Percentiles rank a stretch among this genome's conserved stretches.
Evolutionary conservation across 129 eudicot species (phyloP).

Genomic region (Tagetes patula): DNA sequence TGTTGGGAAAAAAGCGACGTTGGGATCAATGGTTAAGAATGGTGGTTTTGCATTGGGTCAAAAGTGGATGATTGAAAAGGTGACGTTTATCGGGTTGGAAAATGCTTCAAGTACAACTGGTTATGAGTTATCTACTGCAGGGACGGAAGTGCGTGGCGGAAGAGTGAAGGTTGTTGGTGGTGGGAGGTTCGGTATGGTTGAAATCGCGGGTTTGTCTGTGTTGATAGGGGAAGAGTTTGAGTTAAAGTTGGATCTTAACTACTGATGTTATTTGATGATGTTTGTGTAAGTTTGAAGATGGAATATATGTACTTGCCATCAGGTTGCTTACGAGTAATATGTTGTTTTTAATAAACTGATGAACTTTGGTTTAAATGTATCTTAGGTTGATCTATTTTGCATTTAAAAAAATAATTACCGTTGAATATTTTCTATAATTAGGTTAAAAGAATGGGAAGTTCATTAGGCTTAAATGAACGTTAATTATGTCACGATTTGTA

Average conservation of each 20-base stretch:
- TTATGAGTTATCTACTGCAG: background rate
- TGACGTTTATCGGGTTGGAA: slow-evolving; percentile 65
- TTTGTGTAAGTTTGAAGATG: background rate
- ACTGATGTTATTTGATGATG: background rate
- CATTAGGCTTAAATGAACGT: too few species aligned
- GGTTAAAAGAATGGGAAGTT: too few species aligned
- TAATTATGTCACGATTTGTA: too few species aligned
- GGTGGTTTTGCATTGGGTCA: slow-evolving; percentile 48
- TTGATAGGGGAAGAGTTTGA: slow-evolving; percentile 58
- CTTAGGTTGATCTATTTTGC: too few species aligned
- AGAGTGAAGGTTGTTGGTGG: slow-evolving; percentile 25
- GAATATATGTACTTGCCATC: too few species aligned
- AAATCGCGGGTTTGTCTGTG: slow-evolving; percentile 41
- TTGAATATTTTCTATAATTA: too few species aligned
- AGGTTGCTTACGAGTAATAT: too few species aligned
- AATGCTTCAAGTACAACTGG: slow-evolving; percentile 25
- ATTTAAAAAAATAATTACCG: too few species aligned
- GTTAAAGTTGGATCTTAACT: slow-evolving; percentile 23
- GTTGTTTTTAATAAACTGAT: too few species aligned
- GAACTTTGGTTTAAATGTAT: too few species aligned
- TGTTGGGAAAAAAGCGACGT: slow-evolving; percentile 19
- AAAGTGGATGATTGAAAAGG: slow-evolving; percentile 58
- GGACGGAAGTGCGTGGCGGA: background rate
- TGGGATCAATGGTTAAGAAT: slow-evolving; percentile 56
- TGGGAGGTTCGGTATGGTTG: slow-evolving; percentile 36